Base-by-base conservation (phyloP, 352 stramenopile species). In the Pythium sp. region DNA sequence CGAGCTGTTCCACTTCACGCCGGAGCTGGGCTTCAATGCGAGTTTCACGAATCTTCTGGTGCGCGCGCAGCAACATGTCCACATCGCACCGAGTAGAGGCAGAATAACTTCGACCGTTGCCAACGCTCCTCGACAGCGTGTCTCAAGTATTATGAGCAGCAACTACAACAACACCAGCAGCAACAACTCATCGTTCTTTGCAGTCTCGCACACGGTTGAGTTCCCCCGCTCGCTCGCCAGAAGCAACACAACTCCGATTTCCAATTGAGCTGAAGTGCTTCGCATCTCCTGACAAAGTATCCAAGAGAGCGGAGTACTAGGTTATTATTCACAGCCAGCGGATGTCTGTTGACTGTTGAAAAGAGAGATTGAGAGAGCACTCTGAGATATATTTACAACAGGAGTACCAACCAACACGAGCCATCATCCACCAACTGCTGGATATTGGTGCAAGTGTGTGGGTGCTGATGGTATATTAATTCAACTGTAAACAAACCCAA, bases 21-120 rank as follows among this genome's bases (percentile, higher is more conserved):
- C 83, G n/a, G 84, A 90, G 55, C 59, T 95, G 43, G 85, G 85
- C 64, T 93, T 93, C 70, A 91, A 85, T 67, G 77, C 84, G 63
- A 93, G 84, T 62, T 89, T 91, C 65, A 76, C 77, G 60, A 70
- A 78, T 11, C 54, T 94, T 12, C 61, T 94, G 12, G 34, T 54
- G 5, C 70, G 70, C 11, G 78, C 92, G 43, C 79, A 72, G 18
- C 71, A 90, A 56, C 75, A 81, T 55, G 74, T 89, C 49, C 67
- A 46, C 1, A 30, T 62, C 20, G 36, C 46, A 15, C 30, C 34
- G 24, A 38, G 53, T 58, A 5, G 7, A 20, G 20, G 53, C 24
- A 30, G 24, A 38, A 4, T 15, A 24, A 15, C 47, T 18, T 30
- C 24, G 20, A 2, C 28, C 24, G n/a, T 9, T 11, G 18, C 1